Base-by-base conservation (phyloP, 176 grass and related monocot species). In the Carex kokanica region DNA sequence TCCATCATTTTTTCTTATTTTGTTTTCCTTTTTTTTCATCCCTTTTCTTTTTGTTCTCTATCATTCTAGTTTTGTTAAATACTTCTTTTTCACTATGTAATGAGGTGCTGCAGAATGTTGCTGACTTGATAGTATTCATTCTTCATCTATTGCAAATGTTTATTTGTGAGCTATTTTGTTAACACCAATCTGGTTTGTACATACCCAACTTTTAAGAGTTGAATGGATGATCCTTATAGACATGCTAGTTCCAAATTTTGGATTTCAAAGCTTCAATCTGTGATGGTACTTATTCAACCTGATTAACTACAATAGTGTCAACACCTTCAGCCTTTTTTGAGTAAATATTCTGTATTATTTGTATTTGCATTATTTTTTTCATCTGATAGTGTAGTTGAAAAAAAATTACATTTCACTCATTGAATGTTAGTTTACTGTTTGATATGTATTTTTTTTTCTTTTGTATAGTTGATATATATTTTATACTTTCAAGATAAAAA, bases 51-150 rank as follows among this genome's bases (percentile, higher is more conserved):
- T 78, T 14, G 51, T 54, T 32, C 47, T 78, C 15, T 78, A 78
- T 78, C 34, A 13, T 56, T 77, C 49, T 32, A 56, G 51, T 54
- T 14, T 78, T 78, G 51, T 78, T 78, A 74, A 52, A 51, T 18
- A 18, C 31, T 17, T 9, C 6, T 74, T 74, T 52, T 52, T 20
- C 71, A 53, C 45, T 27, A 53, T 74, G 71, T 74, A 74, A 74
- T 74, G 71, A 53, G 71, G 23, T 74, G 71, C 23, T 74, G 53
- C 36, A n/a, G 18, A 69, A 69, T 38, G 65, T 51, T 73, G 8
- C 43, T 25, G 21, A 25, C 10, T 25, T 13, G 18, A 74, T 24
- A 74, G 43, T 25, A 74, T 74, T 74, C 21, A 27, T 15, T 25
- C 17, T 47, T 15, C 20, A 52, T 74, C 21, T 15, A 74, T 74